Conservation (phyloP, 1,284 basidiomycete genomes). For the Apiotrichum brassicae region DNA sequence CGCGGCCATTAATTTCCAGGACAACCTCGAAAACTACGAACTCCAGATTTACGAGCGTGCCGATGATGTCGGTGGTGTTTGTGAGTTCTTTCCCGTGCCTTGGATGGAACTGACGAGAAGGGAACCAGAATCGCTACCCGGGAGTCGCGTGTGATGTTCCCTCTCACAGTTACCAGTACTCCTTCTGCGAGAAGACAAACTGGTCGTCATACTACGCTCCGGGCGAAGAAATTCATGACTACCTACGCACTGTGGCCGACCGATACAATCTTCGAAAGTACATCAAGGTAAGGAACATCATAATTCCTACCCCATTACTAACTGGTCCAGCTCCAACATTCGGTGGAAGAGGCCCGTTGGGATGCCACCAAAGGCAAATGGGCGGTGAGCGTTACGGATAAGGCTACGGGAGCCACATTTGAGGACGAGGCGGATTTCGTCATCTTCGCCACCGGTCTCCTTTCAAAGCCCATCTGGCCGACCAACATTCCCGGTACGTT, state of each 20-base stretch:
- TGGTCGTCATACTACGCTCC: slow-evolving; percentile 28
- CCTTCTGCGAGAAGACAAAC: slow-evolving; percentile 19
- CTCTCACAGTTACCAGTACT: slow-evolving; percentile 26
- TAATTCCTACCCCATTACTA: too few relatives aligned
- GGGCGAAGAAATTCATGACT: slow-evolving; percentile 27
- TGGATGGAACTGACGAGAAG: not conserved
- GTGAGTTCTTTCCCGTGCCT: slow-evolving; percentile 2
- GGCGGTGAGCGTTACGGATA: slow-evolving; percentile 18
- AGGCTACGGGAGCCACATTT: slow-evolving; percentile 4
- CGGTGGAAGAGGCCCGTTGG: slow-evolving; percentile 13
- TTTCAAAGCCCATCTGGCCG: slow-evolving; percentile 28
- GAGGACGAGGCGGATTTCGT: slow-evolving; percentile 32
- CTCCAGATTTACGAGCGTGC: slow-evolving; percentile 11
- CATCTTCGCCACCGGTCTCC: slow-evolving; percentile 29
- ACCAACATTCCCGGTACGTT: slow-evolving; percentile 8
- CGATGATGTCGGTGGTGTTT: slow-evolving; percentile 14
- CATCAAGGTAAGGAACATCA: slow-evolving; percentile 19
- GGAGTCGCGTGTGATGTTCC: slow-evolving; percentile 30
- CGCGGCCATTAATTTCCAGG: slow-evolving; percentile 8
- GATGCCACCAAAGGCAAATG: slow-evolving; percentile 26
- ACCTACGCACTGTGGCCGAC: slow-evolving; percentile 20
- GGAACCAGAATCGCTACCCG: slow-evolving; percentile 31
- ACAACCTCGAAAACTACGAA: slow-evolving; percentile 5
- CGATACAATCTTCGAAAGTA: slow-evolving; percentile 20
- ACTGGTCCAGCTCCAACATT: not conserved